These are phyloP conservation scores for Breynia disticha DNA, from an alignment of 441 rosid genomes.

Conservation along the genomic window DNA sequence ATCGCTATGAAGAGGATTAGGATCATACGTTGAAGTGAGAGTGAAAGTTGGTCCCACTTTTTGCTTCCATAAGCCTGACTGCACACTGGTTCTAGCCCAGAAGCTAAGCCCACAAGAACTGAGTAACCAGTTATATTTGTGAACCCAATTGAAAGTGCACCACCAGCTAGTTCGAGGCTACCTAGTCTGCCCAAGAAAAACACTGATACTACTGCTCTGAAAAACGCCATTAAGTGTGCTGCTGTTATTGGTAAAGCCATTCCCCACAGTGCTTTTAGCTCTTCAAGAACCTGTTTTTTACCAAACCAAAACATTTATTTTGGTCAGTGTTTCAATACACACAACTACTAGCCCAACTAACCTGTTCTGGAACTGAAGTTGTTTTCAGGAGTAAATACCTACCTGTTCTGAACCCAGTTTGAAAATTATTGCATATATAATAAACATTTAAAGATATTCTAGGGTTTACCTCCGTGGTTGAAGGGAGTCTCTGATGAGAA, in stretches of 20 bases:
- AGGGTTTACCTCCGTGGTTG: constrained; percentile 39
- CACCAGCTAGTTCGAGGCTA: constrained; percentile 88
- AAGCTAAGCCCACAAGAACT: constrained; percentile 79
- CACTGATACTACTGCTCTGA: constrained; percentile 75
- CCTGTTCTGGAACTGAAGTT: too few species aligned
- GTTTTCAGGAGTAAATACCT: too few species aligned
- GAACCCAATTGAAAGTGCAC: constrained; percentile 90
- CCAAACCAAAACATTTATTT: too few species aligned
- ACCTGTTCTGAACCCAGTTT: too few species aligned
- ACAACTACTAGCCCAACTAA: too few species aligned
- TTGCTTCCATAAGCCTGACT: constrained; percentile 92
- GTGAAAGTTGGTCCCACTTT: constrained; percentile 76
- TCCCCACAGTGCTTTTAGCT: constrained; percentile 71
- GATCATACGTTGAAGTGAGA: constrained; percentile 88
- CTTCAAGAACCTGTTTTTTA: constrained; percentile 49
- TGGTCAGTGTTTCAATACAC: too few species aligned
- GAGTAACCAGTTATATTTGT: constrained; percentile 98
- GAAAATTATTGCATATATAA: too few species aligned
- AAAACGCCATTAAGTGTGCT: constrained; percentile 71
- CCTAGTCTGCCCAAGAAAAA: constrained; percentile 84
- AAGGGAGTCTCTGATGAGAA: constrained; percentile 35
- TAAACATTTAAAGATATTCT: neutral
- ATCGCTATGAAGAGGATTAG: constrained; percentile 57
- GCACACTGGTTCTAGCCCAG: constrained; percentile 93
- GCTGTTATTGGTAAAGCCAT: constrained; percentile 90